Percentiles rank a stretch among this genome's conserved stretches.
phyloP scores from a whole-genome alignment of 2,329 filamentous ascomycete genomes.

The Colletotrichum sp. region DNA sequence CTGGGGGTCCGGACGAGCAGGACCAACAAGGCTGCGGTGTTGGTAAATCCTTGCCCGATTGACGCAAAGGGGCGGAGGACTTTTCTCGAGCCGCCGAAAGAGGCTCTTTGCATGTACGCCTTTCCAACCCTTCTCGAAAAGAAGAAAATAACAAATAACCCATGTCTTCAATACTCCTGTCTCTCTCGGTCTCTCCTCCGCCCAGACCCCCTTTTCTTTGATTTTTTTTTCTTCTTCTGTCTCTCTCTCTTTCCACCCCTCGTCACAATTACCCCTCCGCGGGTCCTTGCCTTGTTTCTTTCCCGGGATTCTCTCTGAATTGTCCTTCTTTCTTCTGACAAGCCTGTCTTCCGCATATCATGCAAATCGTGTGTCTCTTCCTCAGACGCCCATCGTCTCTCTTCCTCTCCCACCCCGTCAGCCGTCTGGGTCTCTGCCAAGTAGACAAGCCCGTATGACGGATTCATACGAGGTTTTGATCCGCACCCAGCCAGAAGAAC shows the following conservation, averaged over 20 bases:
- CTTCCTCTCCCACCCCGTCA: background rate
- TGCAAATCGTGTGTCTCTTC: background rate
- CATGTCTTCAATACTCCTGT: background rate
- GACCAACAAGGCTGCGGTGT: background rate
- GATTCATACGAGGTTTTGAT: background rate
- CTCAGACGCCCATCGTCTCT: background rate
- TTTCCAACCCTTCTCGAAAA: background rate
- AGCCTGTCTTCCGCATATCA: background rate
- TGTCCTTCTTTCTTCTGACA: background rate
- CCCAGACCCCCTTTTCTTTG: background rate
- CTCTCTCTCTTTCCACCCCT: background rate
- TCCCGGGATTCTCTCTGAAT: background rate
- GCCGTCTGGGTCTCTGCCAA: background rate
- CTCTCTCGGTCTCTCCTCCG: background rate
- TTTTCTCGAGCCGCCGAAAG: background rate
- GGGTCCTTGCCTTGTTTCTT: background rate
- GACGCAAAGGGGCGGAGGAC: background rate
- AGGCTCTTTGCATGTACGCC: constrained; percentile 1
- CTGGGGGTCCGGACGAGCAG: background rate
- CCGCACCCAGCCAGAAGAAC: background rate
- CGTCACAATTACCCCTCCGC: background rate
- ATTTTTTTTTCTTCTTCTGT: background rate
- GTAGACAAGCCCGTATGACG: background rate
- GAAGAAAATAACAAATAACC: background rate
- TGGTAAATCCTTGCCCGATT: constrained; percentile 4